Base-by-base conservation (phyloP, 805 yeast species). In the Saccharomycopsis sp. region DNA sequence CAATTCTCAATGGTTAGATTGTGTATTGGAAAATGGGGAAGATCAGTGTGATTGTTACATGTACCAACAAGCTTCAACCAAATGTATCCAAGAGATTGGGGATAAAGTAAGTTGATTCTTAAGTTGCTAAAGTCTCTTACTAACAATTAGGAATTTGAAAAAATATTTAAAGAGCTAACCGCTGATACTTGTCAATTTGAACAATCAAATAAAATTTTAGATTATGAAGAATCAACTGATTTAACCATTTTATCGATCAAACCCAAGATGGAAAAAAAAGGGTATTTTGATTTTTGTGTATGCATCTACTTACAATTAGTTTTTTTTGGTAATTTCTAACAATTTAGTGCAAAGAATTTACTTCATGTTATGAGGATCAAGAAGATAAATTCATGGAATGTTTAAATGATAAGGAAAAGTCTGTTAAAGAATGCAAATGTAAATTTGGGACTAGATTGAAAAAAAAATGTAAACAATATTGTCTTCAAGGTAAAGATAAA, bases 1-100 rank as follows among this genome's bases (percentile, higher is more conserved):
- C n/a, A n/a, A n/a, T n/a, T n/a, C n/a, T n/a, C n/a, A n/a, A 20
- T 44, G 44, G 44, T 18, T 39, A 2, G 20, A 33, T 19, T 44
- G 44, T 14, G 44, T 40, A 5, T 15, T 34, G n/a, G 39, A 27
- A 19, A 10, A 31, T 4, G 41, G 34, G 10, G 47, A 44, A n/a
- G 44, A 40, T 31, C 18, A 19, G 10, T 43, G 46, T 14, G 39
- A 39, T 27, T 43, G 46, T n/a, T n/a, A n/a, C n/a, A n/a, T n/a
- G n/a, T n/a, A n/a, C n/a, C n/a, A n/a, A n/a, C n/a, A n/a, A n/a
- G n/a, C n/a, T n/a, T n/a, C n/a, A n/a, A n/a, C n/a, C n/a, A n/a
- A n/a, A n/a, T n/a, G n/a, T n/a, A n/a, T n/a, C n/a, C n/a, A n/a
- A n/a, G n/a, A n/a, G n/a, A n/a, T n/a, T n/a, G n/a, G n/a, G n/a